These are phyloP conservation scores for Entomortierella beljakovae DNA, from an alignment of 192 early-diverging fungal species.

Conservation along the genomic window DNA sequence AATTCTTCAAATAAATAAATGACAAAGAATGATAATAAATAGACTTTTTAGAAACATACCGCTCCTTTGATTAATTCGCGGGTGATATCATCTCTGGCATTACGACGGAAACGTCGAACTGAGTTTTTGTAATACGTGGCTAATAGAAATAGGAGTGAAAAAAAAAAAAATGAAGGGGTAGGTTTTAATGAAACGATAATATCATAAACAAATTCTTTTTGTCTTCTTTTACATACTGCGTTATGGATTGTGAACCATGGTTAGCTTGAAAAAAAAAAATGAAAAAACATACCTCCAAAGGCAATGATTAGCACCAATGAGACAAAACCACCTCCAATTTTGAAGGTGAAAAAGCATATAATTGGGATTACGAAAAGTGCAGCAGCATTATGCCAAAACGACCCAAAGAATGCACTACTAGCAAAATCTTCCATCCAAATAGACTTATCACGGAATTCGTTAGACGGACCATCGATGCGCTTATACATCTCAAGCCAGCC, in stretches of 20 bases:
- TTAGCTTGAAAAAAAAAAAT: no score
- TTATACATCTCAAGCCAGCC: constrained; percentile 51
- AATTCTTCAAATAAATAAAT: no score
- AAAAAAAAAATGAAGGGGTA: neutral
- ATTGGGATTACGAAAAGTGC: constrained; percentile 37
- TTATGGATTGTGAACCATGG: neutral
- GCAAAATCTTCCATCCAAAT: constrained; percentile 55
- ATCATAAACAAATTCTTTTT: neutral
- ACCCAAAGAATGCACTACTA: constrained; percentile 46
- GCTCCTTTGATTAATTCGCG: constrained; percentile 68
- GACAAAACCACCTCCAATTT: constrained; percentile 48
- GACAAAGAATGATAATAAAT: neutral
- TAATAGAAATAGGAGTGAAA: constrained; percentile 23
- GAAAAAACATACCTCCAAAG: constrained; percentile 34
- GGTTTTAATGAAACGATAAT: neutral
- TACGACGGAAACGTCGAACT: constrained; percentile 73
- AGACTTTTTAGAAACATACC: constrained; percentile 14
- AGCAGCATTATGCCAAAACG: constrained; percentile 50
- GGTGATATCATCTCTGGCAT: constrained; percentile 75
- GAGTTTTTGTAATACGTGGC: constrained; percentile 82
- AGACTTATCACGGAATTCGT: constrained; percentile 51
- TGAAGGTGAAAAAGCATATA: constrained; percentile 33
- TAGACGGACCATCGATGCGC: constrained; percentile 34
- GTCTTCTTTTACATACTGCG: neutral
- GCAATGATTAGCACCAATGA: constrained; percentile 46